Conservation (phyloP, 768 basidiomycete genomes). For the Leccinellum rugosiceps region DNA sequence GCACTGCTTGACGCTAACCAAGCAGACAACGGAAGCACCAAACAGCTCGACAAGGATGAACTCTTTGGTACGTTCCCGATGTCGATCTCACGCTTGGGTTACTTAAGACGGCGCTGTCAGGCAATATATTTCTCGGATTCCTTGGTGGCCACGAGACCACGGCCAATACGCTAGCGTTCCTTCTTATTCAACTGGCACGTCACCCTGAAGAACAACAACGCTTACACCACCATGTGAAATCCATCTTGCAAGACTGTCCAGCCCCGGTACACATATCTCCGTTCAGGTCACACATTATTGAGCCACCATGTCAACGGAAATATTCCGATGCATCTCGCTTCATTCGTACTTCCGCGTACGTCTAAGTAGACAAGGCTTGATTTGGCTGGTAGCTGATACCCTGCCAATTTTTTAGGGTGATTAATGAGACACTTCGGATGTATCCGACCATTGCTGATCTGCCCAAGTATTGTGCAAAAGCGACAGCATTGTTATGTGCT, state of each 20-base stretch:
- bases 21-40: not conserved
- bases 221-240: not conserved
- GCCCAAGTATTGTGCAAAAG: not conserved
- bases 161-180: not conserved
- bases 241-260: not conserved
- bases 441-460: not conserved
- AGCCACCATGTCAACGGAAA: not conserved
- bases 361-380: too few relatives aligned
- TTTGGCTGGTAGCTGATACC: not conserved
- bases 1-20: not conserved
- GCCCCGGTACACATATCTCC: not conserved
- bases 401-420: not conserved
- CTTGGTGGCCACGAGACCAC: not conserved
- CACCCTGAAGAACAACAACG: not conserved
- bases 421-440: not conserved
- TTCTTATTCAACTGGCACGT: not conserved
- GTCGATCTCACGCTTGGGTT: not conserved
- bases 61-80: not conserved
- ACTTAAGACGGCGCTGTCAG: not conserved
- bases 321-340: not conserved
- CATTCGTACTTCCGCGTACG: not conserved
- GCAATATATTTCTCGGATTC: not conserved
- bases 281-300: not conserved
- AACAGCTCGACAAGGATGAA: not conserved
- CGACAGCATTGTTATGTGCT: not conserved